Base-by-base conservation (phyloP, 768 basidiomycete species). In the Russula foetens region DNA sequence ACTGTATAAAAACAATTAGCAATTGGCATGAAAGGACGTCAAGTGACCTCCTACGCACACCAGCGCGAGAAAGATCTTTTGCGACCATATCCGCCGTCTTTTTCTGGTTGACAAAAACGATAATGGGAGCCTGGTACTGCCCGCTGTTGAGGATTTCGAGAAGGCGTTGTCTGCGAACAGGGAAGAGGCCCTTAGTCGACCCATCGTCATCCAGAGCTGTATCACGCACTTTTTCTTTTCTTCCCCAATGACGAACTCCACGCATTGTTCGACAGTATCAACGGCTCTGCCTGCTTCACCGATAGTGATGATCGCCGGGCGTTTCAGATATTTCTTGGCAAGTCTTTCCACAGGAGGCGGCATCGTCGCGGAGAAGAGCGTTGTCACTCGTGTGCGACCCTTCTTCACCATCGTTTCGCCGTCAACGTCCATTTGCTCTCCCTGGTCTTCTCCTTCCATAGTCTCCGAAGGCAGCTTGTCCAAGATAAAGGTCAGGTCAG, bases 51-150 rank as follows among this genome's bases (percentile, higher is more conserved):
- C 2, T 15, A 81, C 90, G 44, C 72, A 95, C 90, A 23, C 91
- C 89, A 43, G 86, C 92, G 54, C 93, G 89, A 51, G 86, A 85
- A 2, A 99, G 77, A 69, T 98, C 95, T 72, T 95, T 95, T 41
- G 92, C 88, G 35, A 99, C 92, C 86, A 94, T 92, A 71, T 99
- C 97, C 53, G 95, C 96, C 14, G 93, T 96, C 80, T 98, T 97
- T 80, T 99, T 99, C 74, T 98, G 95, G 72, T 98, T 98, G 77
- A 98, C 95, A 75, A 98, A 99, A 21, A 94, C 90, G 64, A 99
- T 99, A 67, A 99, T 98, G 5, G 97, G 97, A 19, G 97, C 84
- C 38, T 84, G 73, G 71, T 84, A 92, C 63, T 81, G 78, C 44
- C 85, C 87, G 63, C 85, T 87, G 77, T 95, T 92, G 73, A 99